Evolutionary conservation across 2,329 filamentous ascomycete species (phyloP), one percentile per base, ranked within the genome.

Genomic region (Chaetomium olivaceum): DNA sequence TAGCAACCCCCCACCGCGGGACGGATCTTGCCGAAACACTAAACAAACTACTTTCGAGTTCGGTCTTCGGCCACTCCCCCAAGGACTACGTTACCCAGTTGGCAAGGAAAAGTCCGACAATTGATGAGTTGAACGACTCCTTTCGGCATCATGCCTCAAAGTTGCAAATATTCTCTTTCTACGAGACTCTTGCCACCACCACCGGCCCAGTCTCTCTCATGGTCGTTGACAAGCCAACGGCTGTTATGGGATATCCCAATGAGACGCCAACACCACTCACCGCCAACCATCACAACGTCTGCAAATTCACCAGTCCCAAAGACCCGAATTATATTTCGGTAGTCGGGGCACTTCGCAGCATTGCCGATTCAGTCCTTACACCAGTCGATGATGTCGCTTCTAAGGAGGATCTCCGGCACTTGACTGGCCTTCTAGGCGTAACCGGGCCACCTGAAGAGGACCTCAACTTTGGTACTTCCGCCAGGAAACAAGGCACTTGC

Each of bases 1-100:
- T 76, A 1, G 73, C 69, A 4, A 75, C 74, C 3, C 74, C 74
- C 70, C 74, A 76, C 51, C 63, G 64, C 11, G 69, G 68, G 5
- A 63, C 68, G 8, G 63, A 69, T 12, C 62, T 70, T 8, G 74
- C 74, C 23, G 48, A 68, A 27, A 61, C 71, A 11, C 52, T 74
- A 4, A 70, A 65, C 27, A 69, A 62, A 25, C 52, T 72, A 0
- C 65, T 74, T 2, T 67, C 63, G 2, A 21, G 23, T 8, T 54
- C 68, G 7, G 12, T 60, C 12, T 57, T 56, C 14, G 71, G 70
- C 1, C 36, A 71, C n/a, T 70, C 71, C 0, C 59, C 67, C 1
- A 72, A 73, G 33, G 57, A 69, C 0, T 75, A 72, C 56, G 64
- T 74, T 7, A 64, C 31, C 7, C 19, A 56, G 19, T 7, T 56